Evolutionary conservation across 495 filamentous ascomycete species (phyloP), one percentile per base, ranked within the genome.

Genomic region (Neurospora sp.): DNA sequence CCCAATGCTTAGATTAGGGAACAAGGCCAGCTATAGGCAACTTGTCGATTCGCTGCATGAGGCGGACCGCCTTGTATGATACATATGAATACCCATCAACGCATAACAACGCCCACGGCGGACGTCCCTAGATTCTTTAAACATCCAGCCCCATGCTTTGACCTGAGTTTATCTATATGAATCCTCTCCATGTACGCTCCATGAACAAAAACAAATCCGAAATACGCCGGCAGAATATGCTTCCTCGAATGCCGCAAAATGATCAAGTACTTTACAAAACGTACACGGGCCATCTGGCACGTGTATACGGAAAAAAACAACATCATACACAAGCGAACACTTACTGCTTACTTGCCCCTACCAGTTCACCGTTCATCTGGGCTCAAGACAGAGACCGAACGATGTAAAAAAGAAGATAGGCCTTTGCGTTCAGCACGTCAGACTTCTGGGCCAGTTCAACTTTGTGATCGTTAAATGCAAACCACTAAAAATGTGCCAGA

Each of bases 371-470:
- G 5, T 27, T 59, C 11, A 6, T 27, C 48, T 22, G 22, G 20
- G 11, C 48, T 27, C 5, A 59, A 59, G 85, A 80, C 59, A 93
- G 78, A 27, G 86, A 88, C 69, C 90, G 86, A 53, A 93, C 88
- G 68, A 91, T 90, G 76, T 98, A 98, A 80, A 97, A 95, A 46
- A 98, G 81, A 48, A 98, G 82, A 80, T 97, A 98, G 12, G 94
- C 94, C 76, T 94, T 86, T 48, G 91, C 91, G 37, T 85, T 87
- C 35, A 98, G 86, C 9, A 97, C 94, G 70, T 97, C 91, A 8
- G 89, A 87, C 76, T 94, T 92, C 20, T 85, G 86, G 27, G 91
- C 93, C 69, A 92, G 75, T 68, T 93, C 93, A 61, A 98, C 94
- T 78, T 91, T 91, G 78, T 93, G 93, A 80, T 98, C 94, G 75